Conservation (phyloP, 805 yeast genomes). For the Saturnispora sanitii region DNA sequence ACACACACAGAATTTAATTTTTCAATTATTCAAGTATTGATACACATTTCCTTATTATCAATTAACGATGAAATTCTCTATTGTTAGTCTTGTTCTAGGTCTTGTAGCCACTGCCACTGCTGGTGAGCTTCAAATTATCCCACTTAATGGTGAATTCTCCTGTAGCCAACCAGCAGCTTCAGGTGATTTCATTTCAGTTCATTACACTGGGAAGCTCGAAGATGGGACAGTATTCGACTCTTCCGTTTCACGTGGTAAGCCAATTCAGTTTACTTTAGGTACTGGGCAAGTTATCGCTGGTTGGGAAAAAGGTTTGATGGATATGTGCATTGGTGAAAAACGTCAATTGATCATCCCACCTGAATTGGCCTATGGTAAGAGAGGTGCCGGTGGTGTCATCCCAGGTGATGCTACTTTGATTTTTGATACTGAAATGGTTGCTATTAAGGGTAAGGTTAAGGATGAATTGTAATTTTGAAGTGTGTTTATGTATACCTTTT, state of each 20-base stretch:
- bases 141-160: conserved; percentile 36
- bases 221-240: conserved; percentile 72
- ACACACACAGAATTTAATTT: too few species aligned
- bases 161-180: conserved; percentile 48
- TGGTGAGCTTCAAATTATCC: conserved; percentile 22
- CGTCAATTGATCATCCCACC: conserved; percentile 75
- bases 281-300: conserved; percentile 74
- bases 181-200: conserved; percentile 68
- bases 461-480: conserved; percentile 19
- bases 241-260: conserved; percentile 52
- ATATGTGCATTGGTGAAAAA: conserved; percentile 85
- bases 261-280: conserved; percentile 68
- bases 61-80: background rate
- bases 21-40: too few species aligned
- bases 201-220: conserved; percentile 63
- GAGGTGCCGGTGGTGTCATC: conserved; percentile 59
- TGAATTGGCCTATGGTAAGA: conserved; percentile 62
- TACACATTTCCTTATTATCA: background rate
- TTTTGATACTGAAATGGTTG: conserved; percentile 57
- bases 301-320: conserved; percentile 79
- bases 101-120: background rate
- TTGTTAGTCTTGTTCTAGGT: background rate
- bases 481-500: background rate
- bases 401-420: conserved; percentile 69
- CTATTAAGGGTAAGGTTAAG: conserved; percentile 25